Base-by-base conservation (phyloP, 2,329 filamentous ascomycete species). In the Fusarium sp. region DNA sequence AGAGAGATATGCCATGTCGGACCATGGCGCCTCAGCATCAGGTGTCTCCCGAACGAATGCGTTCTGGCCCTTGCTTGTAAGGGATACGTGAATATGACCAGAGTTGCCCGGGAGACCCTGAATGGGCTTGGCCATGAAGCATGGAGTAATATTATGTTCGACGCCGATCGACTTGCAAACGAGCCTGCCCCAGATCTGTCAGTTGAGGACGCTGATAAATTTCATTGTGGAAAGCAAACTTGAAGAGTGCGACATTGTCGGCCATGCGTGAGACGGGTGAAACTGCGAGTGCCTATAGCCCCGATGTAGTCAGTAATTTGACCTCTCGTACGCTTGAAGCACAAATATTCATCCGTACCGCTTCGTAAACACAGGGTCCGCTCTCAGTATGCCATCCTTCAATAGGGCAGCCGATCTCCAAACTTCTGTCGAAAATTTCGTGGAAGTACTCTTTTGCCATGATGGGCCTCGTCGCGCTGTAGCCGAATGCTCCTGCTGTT, bases 71-170 rank as follows among this genome's bases (percentile, higher is more conserved):
- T 20, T 7, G 9, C 25, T 43, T 10, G 37, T 69, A 5, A 69
- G 27, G 12, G 67, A 69, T 3, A 69, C 63, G 25, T 69, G 67
- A 14, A 67, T 66, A 14, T 69, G 67, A 1, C 67, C 67, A 6
- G 67, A 69, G 30, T 69, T 69, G n/a, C 67, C 67, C 2, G 67
- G 63, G 43, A 69, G 66, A 11, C 67, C 67, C 4, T 69, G 67
- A 6, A 69, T 27, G 4, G 67, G 67, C 14, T 69, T 69, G 14
- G 67, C 67, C 67, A 69, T 66, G 50, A 69, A 69, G 15, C 67
- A 69, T 12, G 67, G 67, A 2, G 67, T 69, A 11, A 69, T 59
- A 11, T 56, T 57, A 14, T 69, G 59, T 10, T 57, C 52, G 37
- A 69, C 66, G 14, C 67, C 52, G 32, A 57, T 35, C 52, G 52